These are phyloP conservation scores for Aspergillus kassunensis DNA, from an alignment of 495 filamentous ascomycete genomes.

Conservation along the genomic window DNA sequence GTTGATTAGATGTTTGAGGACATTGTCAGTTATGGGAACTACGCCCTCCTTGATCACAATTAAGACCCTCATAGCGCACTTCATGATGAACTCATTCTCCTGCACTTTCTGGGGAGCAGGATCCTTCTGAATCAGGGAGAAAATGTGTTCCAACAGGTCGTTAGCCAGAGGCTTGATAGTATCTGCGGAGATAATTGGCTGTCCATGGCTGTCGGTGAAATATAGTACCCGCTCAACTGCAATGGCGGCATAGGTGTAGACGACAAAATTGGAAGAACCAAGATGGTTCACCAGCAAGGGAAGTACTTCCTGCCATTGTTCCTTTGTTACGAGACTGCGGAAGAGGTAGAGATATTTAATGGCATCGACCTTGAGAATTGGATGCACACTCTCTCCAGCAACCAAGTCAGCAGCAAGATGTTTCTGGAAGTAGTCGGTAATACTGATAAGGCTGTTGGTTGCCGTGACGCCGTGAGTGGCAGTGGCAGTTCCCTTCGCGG, in stretches of 20 bases:
- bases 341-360: conserved; percentile 97
- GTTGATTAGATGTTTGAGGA: conserved; percentile 72
- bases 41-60: conserved; percentile 84
- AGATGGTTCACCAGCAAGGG: conserved; percentile 87
- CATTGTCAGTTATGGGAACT: conserved; percentile 61
- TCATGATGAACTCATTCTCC: conserved; percentile 98
- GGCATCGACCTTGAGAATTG: conserved; percentile 92
- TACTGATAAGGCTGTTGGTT: conserved; percentile 78
- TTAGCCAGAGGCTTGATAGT: conserved; percentile 76
- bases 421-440: conserved; percentile 88
- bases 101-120: conserved; percentile 84
- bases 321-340: conserved; percentile 80
- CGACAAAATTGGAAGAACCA: conserved; percentile 81
- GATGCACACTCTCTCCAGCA: conserved; percentile 58
- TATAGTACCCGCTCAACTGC: conserved; percentile 85
- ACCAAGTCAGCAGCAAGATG: conserved; percentile 83
- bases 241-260: conserved; percentile 96
- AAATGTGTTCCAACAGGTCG: conserved; percentile 87
- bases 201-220: conserved; percentile 65
- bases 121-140: conserved; percentile 80
- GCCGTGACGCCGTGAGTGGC: conserved; percentile 80
- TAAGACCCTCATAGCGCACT: conserved; percentile 93
- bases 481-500: conserved; percentile 83
- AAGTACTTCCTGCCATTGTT: conserved; percentile 84
- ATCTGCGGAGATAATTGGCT: conserved; percentile 67